phyloP scores from a whole-genome alignment of 805 yeast species.

The Myxozyma neotropica region DNA sequence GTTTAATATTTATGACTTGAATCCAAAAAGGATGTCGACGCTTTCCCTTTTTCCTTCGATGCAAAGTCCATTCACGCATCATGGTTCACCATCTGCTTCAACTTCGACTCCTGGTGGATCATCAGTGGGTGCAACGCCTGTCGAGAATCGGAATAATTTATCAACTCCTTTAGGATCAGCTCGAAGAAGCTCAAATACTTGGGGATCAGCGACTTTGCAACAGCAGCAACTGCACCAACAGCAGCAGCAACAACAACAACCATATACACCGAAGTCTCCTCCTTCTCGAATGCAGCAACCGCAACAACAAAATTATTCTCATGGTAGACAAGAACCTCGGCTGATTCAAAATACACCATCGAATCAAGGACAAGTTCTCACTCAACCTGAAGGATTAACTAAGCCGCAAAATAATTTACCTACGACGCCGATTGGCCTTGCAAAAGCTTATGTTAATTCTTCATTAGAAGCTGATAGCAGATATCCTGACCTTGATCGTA shows the following conservation, averaged over 20 bases:
- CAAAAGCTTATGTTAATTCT: slow-evolving; percentile 35
- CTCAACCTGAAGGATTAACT: neutral
- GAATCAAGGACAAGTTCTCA: neutral
- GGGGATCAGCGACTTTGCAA: neutral
- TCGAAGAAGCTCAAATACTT: neutral
- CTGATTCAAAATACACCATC: neutral
- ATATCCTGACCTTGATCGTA: slow-evolving; percentile 44
- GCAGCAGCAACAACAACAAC: slow-evolving; percentile 19
- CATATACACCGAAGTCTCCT: neutral
- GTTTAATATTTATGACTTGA: no score
- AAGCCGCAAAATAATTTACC: neutral
- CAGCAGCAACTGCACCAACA: slow-evolving; percentile 15
- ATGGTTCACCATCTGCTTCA: neutral
- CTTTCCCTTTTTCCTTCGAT: slow-evolving; percentile 1
- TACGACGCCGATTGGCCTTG: slow-evolving; percentile 22
- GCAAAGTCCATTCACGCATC: slow-evolving; percentile 1
- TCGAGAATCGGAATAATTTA: neutral
- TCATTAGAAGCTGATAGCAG: slow-evolving; percentile 39
- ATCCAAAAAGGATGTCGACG: neutral
- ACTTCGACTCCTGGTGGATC: neutral
- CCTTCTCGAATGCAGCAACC: neutral
- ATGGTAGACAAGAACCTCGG: neutral
- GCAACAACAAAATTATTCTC: neutral
- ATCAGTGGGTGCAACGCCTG: neutral
- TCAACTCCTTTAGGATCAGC: neutral